Conservation (phyloP, 2,329 filamentous ascomycete species). For the Trichophyton mentagrophytes region DNA sequence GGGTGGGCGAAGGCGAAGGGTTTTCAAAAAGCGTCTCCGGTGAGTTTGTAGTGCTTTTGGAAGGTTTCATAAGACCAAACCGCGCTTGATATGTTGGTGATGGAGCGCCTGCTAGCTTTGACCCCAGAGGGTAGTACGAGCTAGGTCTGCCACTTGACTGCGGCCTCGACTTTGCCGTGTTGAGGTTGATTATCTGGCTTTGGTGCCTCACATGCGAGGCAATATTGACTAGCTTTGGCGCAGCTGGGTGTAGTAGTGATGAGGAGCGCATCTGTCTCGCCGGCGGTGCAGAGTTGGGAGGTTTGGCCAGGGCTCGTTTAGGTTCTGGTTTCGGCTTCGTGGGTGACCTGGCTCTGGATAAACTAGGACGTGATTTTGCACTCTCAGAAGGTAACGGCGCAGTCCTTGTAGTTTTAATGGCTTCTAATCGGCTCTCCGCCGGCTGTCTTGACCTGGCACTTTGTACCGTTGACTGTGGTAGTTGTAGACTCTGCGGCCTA, state of each 20-base stretch:
- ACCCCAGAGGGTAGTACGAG: slow-evolving; percentile 8
- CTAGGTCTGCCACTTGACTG: slow-evolving; percentile 9
- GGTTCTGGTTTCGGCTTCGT: not conserved
- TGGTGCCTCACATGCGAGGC: slow-evolving; percentile 23
- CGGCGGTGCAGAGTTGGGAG: not conserved
- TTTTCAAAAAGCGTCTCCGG: slow-evolving; percentile 9
- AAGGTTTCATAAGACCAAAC: slow-evolving; percentile 28
- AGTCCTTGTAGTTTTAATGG: not conserved
- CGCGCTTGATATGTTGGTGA: slow-evolving; percentile 29
- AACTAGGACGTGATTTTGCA: not conserved
- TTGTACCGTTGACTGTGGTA: not conserved
- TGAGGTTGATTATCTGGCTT: slow-evolving; percentile 22
- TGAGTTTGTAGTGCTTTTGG: slow-evolving; percentile 14
- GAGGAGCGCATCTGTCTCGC: slow-evolving; percentile 1
- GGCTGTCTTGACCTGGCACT: not conserved
- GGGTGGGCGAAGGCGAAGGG: slow-evolving; percentile 4
- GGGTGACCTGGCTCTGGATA: not conserved
- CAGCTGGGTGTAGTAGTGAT: slow-evolving; percentile 13
- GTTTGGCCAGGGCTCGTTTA: not conserved
- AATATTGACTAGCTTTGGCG: slow-evolving; percentile 13
- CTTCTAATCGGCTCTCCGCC: not conserved
- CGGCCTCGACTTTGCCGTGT: slow-evolving; percentile 5
- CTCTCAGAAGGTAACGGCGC: not conserved
- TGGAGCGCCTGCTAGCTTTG: slow-evolving; percentile 19
- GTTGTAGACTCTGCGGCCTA: not conserved